Conservation (phyloP, 257 asterid genomes). For the Anisodus tanguticus region DNA sequence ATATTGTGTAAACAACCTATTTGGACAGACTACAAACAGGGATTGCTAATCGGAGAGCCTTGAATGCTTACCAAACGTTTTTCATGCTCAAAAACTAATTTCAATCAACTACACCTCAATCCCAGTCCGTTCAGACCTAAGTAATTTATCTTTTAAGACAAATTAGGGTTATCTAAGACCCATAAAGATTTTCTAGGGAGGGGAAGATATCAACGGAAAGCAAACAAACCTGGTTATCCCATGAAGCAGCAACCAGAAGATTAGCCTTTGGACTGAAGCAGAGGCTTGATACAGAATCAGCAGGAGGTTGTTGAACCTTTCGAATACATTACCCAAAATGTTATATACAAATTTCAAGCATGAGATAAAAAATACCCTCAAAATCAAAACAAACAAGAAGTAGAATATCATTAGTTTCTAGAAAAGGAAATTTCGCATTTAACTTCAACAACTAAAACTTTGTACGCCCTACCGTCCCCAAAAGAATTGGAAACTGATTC, state of each 20-base stretch:
- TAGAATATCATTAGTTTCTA: not conserved
- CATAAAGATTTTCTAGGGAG: not conserved
- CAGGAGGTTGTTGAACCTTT: slow-evolving; percentile 81
- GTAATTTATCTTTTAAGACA: not conserved
- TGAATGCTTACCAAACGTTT: not conserved
- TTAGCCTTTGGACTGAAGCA: slow-evolving; percentile 88
- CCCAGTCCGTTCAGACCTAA: not conserved
- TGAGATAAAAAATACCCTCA: not conserved
- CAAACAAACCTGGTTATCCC: slow-evolving; percentile 89
- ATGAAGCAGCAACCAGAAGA: slow-evolving; percentile 75
- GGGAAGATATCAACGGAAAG: not conserved
- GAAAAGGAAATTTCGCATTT: not conserved
- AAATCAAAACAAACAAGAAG: slow-evolving; percentile 8
- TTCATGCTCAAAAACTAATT: slow-evolving; percentile 8
- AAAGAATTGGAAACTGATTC: not conserved
- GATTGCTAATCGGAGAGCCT: not conserved
- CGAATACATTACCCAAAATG: not conserved
- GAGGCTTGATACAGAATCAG: slow-evolving; percentile 84
- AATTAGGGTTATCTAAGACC: not conserved
- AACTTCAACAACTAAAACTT: not conserved
- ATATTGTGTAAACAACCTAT: not conserved
- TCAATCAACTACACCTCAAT: not conserved
- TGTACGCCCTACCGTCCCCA: not conserved
- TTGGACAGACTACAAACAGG: not conserved
- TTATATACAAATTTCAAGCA: not conserved